Evolutionary conservation across 2,329 filamentous ascomycete genomes (phyloP).

Genomic region (Pseudogymnoascus pannorum): DNA sequence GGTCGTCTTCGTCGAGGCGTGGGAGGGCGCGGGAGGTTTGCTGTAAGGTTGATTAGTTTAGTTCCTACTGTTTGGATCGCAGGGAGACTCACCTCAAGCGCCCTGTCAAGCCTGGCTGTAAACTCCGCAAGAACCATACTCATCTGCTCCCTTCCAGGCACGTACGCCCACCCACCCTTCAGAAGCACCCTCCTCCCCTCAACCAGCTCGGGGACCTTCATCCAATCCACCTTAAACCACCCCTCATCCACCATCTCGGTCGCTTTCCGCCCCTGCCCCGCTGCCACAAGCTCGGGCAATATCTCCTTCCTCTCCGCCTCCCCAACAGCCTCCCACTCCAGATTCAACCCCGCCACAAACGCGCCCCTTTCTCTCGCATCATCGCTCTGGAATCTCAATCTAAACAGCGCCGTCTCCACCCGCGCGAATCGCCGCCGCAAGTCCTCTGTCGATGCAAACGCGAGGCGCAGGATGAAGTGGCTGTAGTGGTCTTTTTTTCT

Average conservation of each 20-base stretch:
- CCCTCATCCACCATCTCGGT: slow-evolving; percentile 62
- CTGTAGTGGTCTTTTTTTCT: slow-evolving; percentile 95
- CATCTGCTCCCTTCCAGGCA: slow-evolving; percentile 77
- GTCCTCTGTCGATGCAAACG: slow-evolving; percentile 88
- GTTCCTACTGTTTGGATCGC: not conserved
- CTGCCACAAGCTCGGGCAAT: slow-evolving; percentile 28
- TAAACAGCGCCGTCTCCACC: slow-evolving; percentile 84
- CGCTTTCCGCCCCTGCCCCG: slow-evolving; percentile 32
- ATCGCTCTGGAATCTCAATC: slow-evolving; percentile 71
- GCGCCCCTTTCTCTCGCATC: slow-evolving; percentile 62
- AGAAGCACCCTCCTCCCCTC: slow-evolving; percentile 72
- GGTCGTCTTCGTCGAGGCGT: slow-evolving; percentile 84
- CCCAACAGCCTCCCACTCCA: slow-evolving; percentile 77
- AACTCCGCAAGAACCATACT: slow-evolving; percentile 90
- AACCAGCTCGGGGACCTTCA: slow-evolving; percentile 81
- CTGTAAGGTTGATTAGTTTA: slow-evolving; percentile 33
- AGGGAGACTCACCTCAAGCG: slow-evolving; percentile 60
- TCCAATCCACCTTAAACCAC: slow-evolving; percentile 98
- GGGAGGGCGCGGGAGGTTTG: slow-evolving; percentile 86
- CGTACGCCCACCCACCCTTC: slow-evolving; percentile 78
- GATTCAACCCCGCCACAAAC: slow-evolving; percentile 69
- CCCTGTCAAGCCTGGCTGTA: slow-evolving; percentile 66
- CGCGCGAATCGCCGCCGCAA: slow-evolving; percentile 77
- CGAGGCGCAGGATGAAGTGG: slow-evolving; percentile 91
- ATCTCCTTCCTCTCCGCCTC: slow-evolving; percentile 63